Evolutionary conservation across 2,329 filamentous ascomycete genomes (phyloP), one percentile per base, ranked within the genome.

Genomic region (Hymenoscyphus linearis): DNA sequence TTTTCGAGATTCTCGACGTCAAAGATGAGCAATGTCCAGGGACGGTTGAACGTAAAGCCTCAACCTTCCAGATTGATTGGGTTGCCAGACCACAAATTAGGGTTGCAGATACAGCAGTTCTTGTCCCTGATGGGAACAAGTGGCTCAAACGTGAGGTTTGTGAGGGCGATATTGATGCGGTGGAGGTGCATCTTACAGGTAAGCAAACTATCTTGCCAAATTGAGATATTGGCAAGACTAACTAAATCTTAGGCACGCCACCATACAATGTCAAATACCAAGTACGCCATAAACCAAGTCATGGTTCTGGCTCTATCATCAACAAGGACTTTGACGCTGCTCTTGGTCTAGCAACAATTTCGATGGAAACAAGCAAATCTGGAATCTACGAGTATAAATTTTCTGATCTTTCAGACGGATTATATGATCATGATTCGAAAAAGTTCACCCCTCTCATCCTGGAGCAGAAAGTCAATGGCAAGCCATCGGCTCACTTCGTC

Each of bases 341-440:
- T 1, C 81, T 93, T 58, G 84, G 87, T 62, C 84, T 89, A 65
- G 88, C 91, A 7, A 87, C 90, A 2, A 85, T 98, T 67, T 85
- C 88, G 53, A 89, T 97, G 81, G 93, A 98, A 66, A 98, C 93
- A 0, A 81, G 82, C 26, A 90, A 89, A 73, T 82, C 95, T 44
- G 95, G 96, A 55, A 76, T 84, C 26, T 96, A 97, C 75, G 88
- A 87, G 22, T 99, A 99, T 77, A 87, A 84, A 61, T 96, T 99
- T 76, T 85, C 83, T 7, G 85, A 90, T 60, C 80, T 99, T 50
- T 87, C 88, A 58, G 95, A 99, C 75, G 87, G 86, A 66, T 88
- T 96, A 60, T 99, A 99, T 76, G 86, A 90, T 69, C 85, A 87
- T 70, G 86, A 90, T 69, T 80, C 82, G 63, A 82, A 79, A 67